Base-by-base conservation (phyloP, 2,329 filamentous ascomycete genomes). In the Aspergillus quadrilineatus region DNA sequence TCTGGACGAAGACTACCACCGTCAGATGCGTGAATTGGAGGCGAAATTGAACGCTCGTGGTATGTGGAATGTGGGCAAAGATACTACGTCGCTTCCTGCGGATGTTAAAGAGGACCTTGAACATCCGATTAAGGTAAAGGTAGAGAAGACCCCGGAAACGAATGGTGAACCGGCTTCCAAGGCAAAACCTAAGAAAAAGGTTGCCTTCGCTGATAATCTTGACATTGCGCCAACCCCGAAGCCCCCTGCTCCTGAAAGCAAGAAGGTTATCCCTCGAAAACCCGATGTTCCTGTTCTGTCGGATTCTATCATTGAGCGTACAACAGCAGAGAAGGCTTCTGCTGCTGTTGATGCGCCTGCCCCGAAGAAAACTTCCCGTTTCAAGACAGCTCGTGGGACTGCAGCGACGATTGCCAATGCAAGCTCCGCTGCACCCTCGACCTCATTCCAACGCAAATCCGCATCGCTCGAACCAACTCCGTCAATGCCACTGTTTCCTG, bases 1-100 rank as follows among this genome's bases (percentile, higher is more conserved):
- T 10, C 75, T 97, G 50, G 85, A 84, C 14, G 85, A 91, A 43
- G 87, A 89, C 12, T 95, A 96, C 67, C 85, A 86, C 32, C 80
- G 84, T 64, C 83, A 90, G 63, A 97, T 99, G 94, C 82, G 89
- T 44, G 89, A 92, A 63, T 79, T 99, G 4, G 89, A 97, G 73
- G 81, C 87, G 68, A 88, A 86, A 60, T 80, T 97, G 0, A 82
- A 87, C 61, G 82, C 70, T 57, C 78, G 76, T 60, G 78, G 79
- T 60, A 74, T 86, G 64, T 80, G 80, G 68, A 87, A 83, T 67
- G 67, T 87, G 46, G 84, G 80, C 52, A 85, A 82, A 58, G 72
- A 78, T 46, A 60, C 68, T 7, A 53, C 60, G 28, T 60, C 64
- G n/a, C 67, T 76, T 15, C 71, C 75, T 6, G 63, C 63, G 15